Evolutionary conservation across 1,139 yeast species (phyloP).

Genomic region (Candida tropicalis): DNA sequence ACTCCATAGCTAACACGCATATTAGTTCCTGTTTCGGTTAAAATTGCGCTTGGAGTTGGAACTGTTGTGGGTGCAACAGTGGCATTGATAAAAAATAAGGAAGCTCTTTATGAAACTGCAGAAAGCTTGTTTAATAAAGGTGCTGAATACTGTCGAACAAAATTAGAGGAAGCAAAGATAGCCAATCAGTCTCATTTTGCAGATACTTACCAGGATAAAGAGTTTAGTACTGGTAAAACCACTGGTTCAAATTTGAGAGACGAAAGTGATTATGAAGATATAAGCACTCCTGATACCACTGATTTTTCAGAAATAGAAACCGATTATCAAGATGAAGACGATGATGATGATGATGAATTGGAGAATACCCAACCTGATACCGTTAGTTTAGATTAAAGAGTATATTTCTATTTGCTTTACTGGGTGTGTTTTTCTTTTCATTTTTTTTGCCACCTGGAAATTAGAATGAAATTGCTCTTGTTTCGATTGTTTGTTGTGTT

Average conservation of each 20-base stretch:
- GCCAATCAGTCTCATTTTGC: constrained; percentile 29
- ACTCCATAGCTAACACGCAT: constrained; percentile 10
- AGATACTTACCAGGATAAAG: constrained; percentile 28
- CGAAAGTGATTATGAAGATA: constrained; percentile 22
- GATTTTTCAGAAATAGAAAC: constrained; percentile 15
- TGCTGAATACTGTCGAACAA: constrained; percentile 36
- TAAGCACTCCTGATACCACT: constrained; percentile 27
- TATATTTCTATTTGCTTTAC: no score
- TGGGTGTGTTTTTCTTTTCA: background rate
- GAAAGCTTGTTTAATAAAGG: constrained; percentile 37
- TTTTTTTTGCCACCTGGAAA: background rate
- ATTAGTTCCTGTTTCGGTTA: constrained; percentile 41
- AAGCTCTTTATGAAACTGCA: constrained; percentile 34
- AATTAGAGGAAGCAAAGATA: constrained; percentile 24
- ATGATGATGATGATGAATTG: constrained; percentile 23
- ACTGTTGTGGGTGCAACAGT: constrained; percentile 43
- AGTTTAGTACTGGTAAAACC: constrained; percentile 16
- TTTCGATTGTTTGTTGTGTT: background rate
- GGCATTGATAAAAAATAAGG: constrained; percentile 38
- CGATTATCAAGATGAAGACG: constrained; percentile 10
- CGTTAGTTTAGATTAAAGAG: constrained; percentile 13
- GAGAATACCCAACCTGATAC: constrained; percentile 9
- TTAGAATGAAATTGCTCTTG: background rate
- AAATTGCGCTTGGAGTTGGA: constrained; percentile 42
- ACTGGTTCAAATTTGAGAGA: constrained; percentile 13